phyloP scores from a whole-genome alignment of 2,329 filamentous ascomycete species.

The Hymenoscyphus occultus region DNA sequence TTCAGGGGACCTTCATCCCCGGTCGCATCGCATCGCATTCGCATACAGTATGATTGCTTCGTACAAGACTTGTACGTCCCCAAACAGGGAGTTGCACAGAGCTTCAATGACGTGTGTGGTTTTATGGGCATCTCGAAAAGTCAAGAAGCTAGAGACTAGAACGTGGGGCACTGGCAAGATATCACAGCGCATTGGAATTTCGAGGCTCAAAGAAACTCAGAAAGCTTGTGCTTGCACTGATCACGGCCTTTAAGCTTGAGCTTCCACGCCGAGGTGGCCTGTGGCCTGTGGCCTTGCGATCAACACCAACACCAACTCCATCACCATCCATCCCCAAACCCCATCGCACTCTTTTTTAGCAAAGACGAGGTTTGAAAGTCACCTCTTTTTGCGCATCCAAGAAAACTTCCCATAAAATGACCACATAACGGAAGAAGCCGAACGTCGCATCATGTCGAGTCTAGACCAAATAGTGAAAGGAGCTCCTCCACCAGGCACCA shows the following conservation, averaged over 20 bases:
- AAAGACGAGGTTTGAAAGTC: not conserved
- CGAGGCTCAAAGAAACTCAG: not conserved
- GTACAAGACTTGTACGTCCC: not conserved
- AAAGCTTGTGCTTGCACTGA: slow-evolving; percentile 3
- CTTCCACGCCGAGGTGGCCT: not conserved
- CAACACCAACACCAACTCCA: not conserved
- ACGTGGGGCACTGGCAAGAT: not conserved
- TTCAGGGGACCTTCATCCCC: not conserved
- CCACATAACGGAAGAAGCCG: slow-evolving; percentile 15
- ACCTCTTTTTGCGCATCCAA: not conserved
- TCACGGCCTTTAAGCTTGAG: not conserved
- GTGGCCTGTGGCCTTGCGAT: not conserved
- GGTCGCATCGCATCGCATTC: not conserved
- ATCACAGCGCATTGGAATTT: not conserved
- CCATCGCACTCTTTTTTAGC: not conserved
- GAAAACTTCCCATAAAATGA: slow-evolving; percentile 14
- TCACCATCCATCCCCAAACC: not conserved
- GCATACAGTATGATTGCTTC: not conserved
- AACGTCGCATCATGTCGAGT: slow-evolving; percentile 31
- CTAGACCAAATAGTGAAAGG: slow-evolving; percentile 88
- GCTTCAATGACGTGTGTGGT: not conserved
- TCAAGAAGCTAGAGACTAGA: not conserved
- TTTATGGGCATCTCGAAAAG: not conserved
- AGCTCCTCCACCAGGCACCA: slow-evolving; percentile 62
- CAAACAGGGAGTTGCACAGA: not conserved